Evolutionary conservation across 305 asterid genomes (phyloP).

Genomic region (Fraxinus greggii): DNA sequence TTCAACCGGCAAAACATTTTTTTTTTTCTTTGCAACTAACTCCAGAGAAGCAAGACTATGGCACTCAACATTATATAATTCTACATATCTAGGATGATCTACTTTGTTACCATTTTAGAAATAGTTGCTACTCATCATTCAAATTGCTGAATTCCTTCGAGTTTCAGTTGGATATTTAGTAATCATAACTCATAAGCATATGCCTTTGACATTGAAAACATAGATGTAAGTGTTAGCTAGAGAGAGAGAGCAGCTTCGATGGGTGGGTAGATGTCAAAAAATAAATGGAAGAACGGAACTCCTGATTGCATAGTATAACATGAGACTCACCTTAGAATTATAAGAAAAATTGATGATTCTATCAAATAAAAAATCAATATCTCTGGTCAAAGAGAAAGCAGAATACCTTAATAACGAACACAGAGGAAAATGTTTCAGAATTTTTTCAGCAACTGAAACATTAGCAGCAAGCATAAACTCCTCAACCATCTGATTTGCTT

Average conservation of each 20-base stretch:
- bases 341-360: conserved; percentile 12
- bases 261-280: conserved; percentile 18
- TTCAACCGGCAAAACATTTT: background rate
- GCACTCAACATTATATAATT: conserved; percentile 21
- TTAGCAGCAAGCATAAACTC: conserved; percentile 99
- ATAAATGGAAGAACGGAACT: conserved; percentile 10
- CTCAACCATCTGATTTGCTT: conserved; percentile 99
- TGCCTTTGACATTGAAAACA: background rate
- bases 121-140: background rate
- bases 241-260: conserved; percentile 15
- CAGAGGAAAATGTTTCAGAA: conserved; percentile 77
- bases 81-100: conserved; percentile 8
- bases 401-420: conserved; percentile 75
- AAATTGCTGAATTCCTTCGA: background rate
- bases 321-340: background rate
- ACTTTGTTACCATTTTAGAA: conserved; percentile 5
- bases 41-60: conserved; percentile 11
- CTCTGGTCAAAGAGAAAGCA: conserved; percentile 23
- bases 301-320: conserved; percentile 2
- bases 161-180: background rate
- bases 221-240: background rate
- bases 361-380: conserved; percentile 7
- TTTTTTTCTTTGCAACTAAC: background rate
- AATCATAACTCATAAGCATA: conserved; percentile 6
- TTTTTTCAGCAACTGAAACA: conserved; percentile 88